A percentile compares a stretch with the other conserved stretches of the same genome.
Evolutionary conservation across 2,329 filamentous ascomycete genomes (phyloP).

Genomic region (Stachybotrys chlorohalonatus): DNA sequence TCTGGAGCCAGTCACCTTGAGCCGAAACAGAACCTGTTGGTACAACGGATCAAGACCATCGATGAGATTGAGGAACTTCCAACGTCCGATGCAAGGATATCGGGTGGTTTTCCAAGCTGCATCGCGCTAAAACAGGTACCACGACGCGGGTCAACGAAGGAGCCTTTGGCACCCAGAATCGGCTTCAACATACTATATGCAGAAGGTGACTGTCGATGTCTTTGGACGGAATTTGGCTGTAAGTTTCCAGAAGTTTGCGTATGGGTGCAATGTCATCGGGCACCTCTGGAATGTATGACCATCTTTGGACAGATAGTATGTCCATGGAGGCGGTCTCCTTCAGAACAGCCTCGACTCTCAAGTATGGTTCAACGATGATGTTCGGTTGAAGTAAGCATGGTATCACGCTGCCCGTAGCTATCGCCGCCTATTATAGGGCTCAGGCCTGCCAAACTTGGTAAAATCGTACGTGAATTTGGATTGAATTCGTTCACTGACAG

Average conservation of each 20-base stretch:
- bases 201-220: slow-evolving; percentile 26
- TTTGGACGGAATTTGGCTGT: slow-evolving; percentile 25
- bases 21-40: slow-evolving; percentile 30
- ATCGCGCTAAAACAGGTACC: slow-evolving; percentile 26
- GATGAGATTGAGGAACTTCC: slow-evolving; percentile 37
- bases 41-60: slow-evolving; percentile 32
- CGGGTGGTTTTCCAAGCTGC: slow-evolving; percentile 34
- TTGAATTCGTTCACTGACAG: too few relatives aligned
- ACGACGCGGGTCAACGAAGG: neutral
- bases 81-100: slow-evolving; percentile 37
- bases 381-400: too few relatives aligned
- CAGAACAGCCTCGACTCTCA: too few relatives aligned
- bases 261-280: slow-evolving; percentile 26
- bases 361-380: too few relatives aligned
- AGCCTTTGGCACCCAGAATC: neutral
- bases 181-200: slow-evolving; percentile 19
- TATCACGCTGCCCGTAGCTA: too few relatives aligned
- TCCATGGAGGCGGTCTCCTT: slow-evolving; percentile 16
- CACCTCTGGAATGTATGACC: slow-evolving; percentile 26
- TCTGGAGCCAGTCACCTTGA: slow-evolving; percentile 25
- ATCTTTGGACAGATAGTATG: slow-evolving; percentile 22
- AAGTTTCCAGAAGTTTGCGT: slow-evolving; percentile 25
- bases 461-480: too few relatives aligned
- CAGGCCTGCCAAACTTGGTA: too few relatives aligned
- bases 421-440: too few relatives aligned